Percentiles rank a stretch among this genome's conserved stretches.
phyloP scores from a whole-genome alignment of 345 rosid species.

The Euphorbia peplus region DNA sequence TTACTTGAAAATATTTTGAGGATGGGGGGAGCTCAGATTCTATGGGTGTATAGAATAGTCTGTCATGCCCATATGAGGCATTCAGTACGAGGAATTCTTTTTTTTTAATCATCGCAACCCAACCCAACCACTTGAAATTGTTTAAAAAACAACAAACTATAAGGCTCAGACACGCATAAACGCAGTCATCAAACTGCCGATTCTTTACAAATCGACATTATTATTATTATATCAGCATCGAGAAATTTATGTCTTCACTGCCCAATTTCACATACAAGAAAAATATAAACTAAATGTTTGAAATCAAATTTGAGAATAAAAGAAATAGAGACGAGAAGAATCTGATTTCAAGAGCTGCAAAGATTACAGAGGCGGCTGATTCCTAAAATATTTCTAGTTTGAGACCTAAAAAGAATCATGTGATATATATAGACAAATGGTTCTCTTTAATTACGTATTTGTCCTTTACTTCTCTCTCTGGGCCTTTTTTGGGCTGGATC shows the following conservation, averaged over 20 bases:
- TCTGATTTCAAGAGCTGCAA: too few species aligned
- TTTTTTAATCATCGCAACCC: slow-evolving; percentile 28
- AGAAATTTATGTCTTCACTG: slow-evolving; percentile 43
- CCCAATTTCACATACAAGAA: slow-evolving; percentile 5
- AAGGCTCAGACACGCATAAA: slow-evolving; percentile 59
- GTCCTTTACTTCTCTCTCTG: not conserved
- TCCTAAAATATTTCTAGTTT: not conserved
- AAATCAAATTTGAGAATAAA: too few species aligned
- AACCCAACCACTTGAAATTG: not conserved
- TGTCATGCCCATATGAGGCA: slow-evolving; percentile 19
- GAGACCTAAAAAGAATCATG: not conserved
- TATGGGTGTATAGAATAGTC: slow-evolving; percentile 36
- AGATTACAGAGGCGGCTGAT: too few species aligned
- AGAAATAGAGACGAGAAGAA: too few species aligned
- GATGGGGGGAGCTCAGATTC: slow-evolving; percentile 37
- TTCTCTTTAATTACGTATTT: not conserved
- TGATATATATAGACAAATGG: not conserved
- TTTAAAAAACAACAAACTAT: not conserved
- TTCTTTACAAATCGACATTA: not conserved
- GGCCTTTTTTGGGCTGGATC: not conserved
- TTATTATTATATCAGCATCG: slow-evolving; percentile 41
- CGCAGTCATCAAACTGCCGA: slow-evolving; percentile 36
- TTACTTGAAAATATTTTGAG: too few species aligned
- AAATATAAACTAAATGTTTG: not conserved
- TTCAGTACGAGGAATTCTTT: slow-evolving; percentile 38